Evolutionary conservation across 345 rosid genomes (phyloP), one percentile per base, ranked within the genome.

Genomic region (Euphorbia peplus): DNA sequence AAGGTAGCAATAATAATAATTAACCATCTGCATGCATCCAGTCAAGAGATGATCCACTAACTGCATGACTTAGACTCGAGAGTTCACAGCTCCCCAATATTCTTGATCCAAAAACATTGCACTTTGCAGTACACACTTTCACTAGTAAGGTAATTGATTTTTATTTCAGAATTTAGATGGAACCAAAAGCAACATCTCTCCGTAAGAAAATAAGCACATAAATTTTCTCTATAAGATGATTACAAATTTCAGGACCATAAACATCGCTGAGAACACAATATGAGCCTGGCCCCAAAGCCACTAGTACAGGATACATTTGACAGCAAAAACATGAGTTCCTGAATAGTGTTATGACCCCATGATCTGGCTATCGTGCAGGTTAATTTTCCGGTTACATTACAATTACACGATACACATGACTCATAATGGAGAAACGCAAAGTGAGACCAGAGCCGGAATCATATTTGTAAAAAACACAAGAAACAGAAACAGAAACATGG

Each of bases 161-260:
- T 60, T 19, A 47, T 44, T 48, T 47, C 60, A 70, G n/a, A n/a
- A n/a, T n/a, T n/a, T n/a, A n/a, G 42, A 64, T 28, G 35, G 15
- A 63, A 63, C 57, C 46, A 39, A 24, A 4, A 29, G 46, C 32
- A 41, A 32, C 10, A 35, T 56, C 25, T 15, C 22, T n/a, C 41
- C 10, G 35, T 69, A 3, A 24, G 37, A 55, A 44, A 44, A 63
- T 32, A 56, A 64, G 41, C 19, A 25, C 35, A 60, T 60, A 59
- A 30, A 28, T 9, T 22, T 16, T 70, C 55, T 10, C 24, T 62
- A 39, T n/a, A 21, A 2, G 4, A 26, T 24, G 58, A 19, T 14
- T 32, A 48, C 65, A 69, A 35, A 18, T 47, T 25, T 24, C 10
- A 18, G 42, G 11, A 41, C 24, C 2, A 25, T 25, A 53, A 57